A percentile compares a stretch with the other conserved stretches of the same genome.
Evolutionary conservation across 805 yeast species (phyloP).

Genomic region (Ogataea populi-albae): DNA sequence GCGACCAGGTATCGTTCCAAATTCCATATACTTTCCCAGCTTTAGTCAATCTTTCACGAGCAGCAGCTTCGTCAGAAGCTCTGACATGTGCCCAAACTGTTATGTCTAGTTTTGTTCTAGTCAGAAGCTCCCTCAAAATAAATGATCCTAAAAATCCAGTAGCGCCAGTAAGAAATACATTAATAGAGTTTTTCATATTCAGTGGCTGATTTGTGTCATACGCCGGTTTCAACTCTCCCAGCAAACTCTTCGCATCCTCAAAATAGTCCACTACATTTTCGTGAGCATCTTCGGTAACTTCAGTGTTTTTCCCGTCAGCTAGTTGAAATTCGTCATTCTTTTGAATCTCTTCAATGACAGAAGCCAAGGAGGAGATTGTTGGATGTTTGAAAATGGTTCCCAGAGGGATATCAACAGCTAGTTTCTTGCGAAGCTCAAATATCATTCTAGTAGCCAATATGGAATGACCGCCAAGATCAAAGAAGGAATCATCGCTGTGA

Average conservation of each 20-base stretch:
- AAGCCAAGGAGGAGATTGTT: conserved; percentile 75
- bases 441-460: conserved; percentile 96
- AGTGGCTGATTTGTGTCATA: conserved; percentile 42
- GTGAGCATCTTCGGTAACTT: conserved; percentile 25
- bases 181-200: conserved; percentile 25
- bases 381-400: conserved; percentile 90
- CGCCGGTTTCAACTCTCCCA: conserved; percentile 38
- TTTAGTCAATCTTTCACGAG: conserved; percentile 68
- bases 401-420: conserved; percentile 79
- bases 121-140: conserved; percentile 72
- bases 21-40: conserved; percentile 82
- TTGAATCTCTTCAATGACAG: conserved; percentile 59
- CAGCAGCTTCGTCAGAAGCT: conserved; percentile 66
- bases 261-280: conserved; percentile 49
- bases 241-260: conserved; percentile 65
- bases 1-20: conserved; percentile 62
- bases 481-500: conserved; percentile 81
- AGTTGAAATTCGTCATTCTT: conserved; percentile 47
- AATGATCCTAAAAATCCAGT: conserved; percentile 97
- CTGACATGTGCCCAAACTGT: conserved; percentile 87
- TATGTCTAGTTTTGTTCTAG: conserved; percentile 47
- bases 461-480: conserved; percentile 97
- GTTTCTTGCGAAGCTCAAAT: conserved; percentile 77
- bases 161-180: conserved; percentile 86
- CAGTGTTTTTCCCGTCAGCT: conserved; percentile 34